Conservation (phyloP, 305 asterid genomes). For the Fraxinus velutina region DNA sequence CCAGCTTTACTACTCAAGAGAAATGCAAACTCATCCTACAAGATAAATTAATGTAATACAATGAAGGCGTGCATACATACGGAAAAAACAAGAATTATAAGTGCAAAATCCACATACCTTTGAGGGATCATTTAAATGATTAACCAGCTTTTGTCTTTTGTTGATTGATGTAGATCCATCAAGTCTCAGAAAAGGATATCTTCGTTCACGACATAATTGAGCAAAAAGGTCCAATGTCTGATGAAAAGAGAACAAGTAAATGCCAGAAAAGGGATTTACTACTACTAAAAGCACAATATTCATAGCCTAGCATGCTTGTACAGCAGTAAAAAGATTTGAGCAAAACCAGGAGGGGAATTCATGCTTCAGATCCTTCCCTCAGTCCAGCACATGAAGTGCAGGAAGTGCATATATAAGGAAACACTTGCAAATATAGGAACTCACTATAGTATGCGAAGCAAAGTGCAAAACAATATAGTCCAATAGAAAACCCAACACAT, state of each 20-base stretch:
- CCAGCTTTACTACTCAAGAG: slow-evolving; percentile 99
- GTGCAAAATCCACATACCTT: slow-evolving; percentile 46
- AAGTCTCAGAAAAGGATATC: slow-evolving; percentile 89
- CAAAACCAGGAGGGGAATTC: slow-evolving; percentile 4
- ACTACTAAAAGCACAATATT: slow-evolving; percentile 11
- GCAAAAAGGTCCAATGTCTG: slow-evolving; percentile 95
- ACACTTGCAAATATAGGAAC: slow-evolving; percentile 1
- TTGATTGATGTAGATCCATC: slow-evolving; percentile 92
- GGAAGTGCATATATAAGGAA: background rate
- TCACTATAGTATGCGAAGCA: slow-evolving; percentile 5
- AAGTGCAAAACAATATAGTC: slow-evolving; percentile 7
- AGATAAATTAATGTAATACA: slow-evolving; percentile 18
- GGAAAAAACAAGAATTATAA: slow-evolving; percentile 19
- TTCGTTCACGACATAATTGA: slow-evolving; percentile 92
- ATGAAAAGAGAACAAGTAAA: slow-evolving; percentile 24
- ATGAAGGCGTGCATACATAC: slow-evolving; percentile 18
- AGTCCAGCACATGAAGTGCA: background rate
- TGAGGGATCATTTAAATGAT: slow-evolving; percentile 75
- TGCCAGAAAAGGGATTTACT: background rate
- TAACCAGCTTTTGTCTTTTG: slow-evolving; percentile 93
- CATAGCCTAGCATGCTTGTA: slow-evolving; percentile 8
- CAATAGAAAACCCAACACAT: slow-evolving; percentile 8
- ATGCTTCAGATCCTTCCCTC: slow-evolving; percentile 8
- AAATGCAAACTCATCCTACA: slow-evolving; percentile 94
- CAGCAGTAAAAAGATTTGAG: slow-evolving; percentile 6